Evolutionary conservation across 441 rosid genomes (phyloP).

Genomic region (Erodium trifolium): DNA sequence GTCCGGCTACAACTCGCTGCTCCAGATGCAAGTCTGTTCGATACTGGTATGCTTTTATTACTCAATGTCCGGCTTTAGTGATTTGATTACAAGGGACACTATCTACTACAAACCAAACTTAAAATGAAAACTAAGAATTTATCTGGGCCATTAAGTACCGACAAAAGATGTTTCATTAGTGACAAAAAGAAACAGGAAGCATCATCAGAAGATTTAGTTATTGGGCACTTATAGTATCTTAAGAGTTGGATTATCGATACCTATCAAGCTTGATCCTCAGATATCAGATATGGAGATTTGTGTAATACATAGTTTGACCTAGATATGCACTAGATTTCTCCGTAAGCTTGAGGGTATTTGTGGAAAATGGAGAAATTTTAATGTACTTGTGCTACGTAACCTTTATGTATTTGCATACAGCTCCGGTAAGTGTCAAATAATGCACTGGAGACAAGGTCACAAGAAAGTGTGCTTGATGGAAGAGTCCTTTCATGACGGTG

Average conservation of each 20-base stretch:
- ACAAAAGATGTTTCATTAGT: no score
- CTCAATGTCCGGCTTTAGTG: no score
- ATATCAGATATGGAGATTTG: not conserved
- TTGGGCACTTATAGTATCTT: no score
- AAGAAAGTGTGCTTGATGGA: constrained; percentile 53
- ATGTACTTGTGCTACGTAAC: no score
- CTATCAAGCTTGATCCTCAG: not conserved
- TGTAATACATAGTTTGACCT: not conserved
- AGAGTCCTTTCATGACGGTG: constrained; percentile 21
- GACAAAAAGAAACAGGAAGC: no score
- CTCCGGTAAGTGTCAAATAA: constrained; percentile 83
- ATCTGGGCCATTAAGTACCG: no score
- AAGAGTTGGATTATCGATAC: not conserved
- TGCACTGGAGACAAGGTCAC: constrained; percentile 83
- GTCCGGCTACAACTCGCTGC: constrained; percentile 86
- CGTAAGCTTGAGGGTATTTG: no score
- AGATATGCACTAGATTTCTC: not conserved
- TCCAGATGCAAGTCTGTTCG: constrained; percentile 77
- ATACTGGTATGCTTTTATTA: constrained; percentile 54
- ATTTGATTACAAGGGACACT: no score
- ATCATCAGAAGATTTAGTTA: no score
- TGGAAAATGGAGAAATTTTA: no score
- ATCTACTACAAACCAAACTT: no score
- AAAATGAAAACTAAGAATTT: no score
- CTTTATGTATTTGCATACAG: constrained; percentile 29